phyloP scores from a whole-genome alignment of 1,284 basidiomycete genomes.

The Leccinum insolens region DNA sequence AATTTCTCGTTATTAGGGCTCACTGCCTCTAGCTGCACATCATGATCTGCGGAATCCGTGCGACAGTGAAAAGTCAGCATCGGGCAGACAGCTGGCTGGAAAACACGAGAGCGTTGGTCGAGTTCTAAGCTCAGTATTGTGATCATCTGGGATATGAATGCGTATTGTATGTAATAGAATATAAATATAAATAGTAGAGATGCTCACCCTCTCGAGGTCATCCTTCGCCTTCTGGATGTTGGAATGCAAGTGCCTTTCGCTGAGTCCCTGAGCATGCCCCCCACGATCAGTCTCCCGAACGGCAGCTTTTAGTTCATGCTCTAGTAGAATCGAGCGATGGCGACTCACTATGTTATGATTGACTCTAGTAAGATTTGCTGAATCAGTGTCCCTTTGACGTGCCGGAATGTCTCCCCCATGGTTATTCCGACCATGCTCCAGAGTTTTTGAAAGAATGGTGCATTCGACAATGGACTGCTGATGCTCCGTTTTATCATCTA shows the following conservation, averaged over 20 bases:
- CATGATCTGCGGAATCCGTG: not conserved
- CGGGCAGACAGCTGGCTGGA: not conserved
- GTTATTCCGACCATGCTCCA: not conserved
- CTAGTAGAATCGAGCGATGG: no score
- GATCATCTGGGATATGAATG: not conserved
- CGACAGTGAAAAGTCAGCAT: not conserved
- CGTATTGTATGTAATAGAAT: not conserved
- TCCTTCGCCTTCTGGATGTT: not conserved
- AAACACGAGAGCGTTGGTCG: not conserved
- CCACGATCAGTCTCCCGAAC: not conserved
- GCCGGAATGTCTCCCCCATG: not conserved
- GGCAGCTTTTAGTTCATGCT: no score
- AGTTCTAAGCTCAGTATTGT: not conserved
- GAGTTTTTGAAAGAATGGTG: not conserved
- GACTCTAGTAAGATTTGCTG: not conserved
- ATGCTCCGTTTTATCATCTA: not conserved
- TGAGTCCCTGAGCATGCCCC: not conserved
- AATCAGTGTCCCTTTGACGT: not conserved
- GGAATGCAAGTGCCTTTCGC: not conserved
- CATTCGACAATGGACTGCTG: not conserved
- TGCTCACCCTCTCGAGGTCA: not conserved
- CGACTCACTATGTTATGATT: no score
- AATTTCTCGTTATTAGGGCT: not conserved
- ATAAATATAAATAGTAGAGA: not conserved
- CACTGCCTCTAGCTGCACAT: not conserved